phyloP scores from a whole-genome alignment of 345 rosid species.

The Noccaea bulbosa region DNA sequence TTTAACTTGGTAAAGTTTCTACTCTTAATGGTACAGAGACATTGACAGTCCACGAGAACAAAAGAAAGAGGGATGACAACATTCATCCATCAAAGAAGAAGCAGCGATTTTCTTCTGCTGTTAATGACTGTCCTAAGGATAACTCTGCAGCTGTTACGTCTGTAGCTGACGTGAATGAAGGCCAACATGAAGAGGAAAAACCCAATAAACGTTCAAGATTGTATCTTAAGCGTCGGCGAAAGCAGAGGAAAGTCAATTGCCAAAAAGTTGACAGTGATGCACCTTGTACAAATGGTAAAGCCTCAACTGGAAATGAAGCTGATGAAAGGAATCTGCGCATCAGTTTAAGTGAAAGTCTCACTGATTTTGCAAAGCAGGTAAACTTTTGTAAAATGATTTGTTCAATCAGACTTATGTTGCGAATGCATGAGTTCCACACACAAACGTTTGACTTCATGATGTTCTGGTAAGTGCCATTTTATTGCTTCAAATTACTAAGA shows the following conservation, averaged over 20 bases:
- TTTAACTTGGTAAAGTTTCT: conserved; percentile 21
- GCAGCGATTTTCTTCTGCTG: conserved; percentile 31
- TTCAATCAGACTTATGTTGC: conserved; percentile 7
- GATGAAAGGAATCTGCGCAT: conserved; percentile 14
- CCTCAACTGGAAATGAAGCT: conserved; percentile 24
- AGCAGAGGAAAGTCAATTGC: conserved; percentile 23
- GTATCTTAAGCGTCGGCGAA: conserved; percentile 43
- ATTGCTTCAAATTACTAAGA: not conserved
- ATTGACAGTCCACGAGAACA: conserved; percentile 11
- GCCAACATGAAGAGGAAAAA: conserved; percentile 22
- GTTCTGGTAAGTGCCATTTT: conserved; percentile 5
- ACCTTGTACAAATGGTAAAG: conserved; percentile 27
- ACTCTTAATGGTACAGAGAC: conserved; percentile 21
- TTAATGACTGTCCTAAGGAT: conserved; percentile 27
- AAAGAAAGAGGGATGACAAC: conserved; percentile 38
- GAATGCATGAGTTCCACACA: not conserved
- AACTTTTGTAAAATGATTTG: not conserved
- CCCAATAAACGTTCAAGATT: conserved; percentile 38
- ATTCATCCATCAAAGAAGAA: conserved; percentile 36
- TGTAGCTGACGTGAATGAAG: conserved; percentile 17
- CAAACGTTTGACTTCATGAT: not conserved
- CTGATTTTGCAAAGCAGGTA: conserved; percentile 35
- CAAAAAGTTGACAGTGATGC: conserved; percentile 19
- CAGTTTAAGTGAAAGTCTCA: conserved; percentile 16
- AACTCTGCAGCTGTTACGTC: conserved; percentile 17